Conservation (phyloP, 2,329 filamentous ascomycete species). For the Nectriaceae sp. region DNA sequence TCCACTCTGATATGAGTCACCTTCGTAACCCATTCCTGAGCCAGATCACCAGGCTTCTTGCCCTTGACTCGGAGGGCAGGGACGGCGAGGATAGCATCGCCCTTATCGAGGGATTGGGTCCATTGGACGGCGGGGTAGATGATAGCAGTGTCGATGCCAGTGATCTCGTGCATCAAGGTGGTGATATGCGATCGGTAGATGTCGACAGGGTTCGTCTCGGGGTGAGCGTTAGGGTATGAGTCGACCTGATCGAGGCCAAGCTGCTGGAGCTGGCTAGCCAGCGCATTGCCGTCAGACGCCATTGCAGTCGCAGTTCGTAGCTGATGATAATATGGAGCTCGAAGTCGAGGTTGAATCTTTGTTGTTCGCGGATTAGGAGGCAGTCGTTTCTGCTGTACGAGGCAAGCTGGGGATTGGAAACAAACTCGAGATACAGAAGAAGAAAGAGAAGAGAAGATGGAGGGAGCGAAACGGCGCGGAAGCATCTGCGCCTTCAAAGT, state of each 20-base stretch:
- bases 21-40: slow-evolving; percentile 62
- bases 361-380: not conserved
- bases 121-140: slow-evolving; percentile 78
- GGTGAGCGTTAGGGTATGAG: slow-evolving; percentile 59
- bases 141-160: slow-evolving; percentile 68
- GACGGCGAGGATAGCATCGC: slow-evolving; percentile 76
- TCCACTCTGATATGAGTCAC: slow-evolving; percentile 37
- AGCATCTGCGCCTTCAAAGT: slow-evolving; percentile 27
- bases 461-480: slow-evolving; percentile 27
- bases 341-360: slow-evolving; percentile 1
- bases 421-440: slow-evolving; percentile 7
- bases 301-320: slow-evolving; percentile 16
- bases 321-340: slow-evolving; percentile 2
- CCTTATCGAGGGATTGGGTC: slow-evolving; percentile 79
- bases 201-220: slow-evolving; percentile 74
- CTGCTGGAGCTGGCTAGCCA: slow-evolving; percentile 28
- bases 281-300: slow-evolving; percentile 24
- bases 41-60: slow-evolving; percentile 64
- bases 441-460: slow-evolving; percentile 17
- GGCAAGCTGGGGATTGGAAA: not conserved
- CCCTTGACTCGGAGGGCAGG: slow-evolving; percentile 80
- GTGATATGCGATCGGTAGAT: slow-evolving; percentile 79
- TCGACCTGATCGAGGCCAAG: slow-evolving; percentile 22
- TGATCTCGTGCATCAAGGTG: slow-evolving; percentile 66
- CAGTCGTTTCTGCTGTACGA: not conserved